Evolutionary conservation across 1,284 basidiomycete species (phyloP).

Genomic region (Sanghuangporus sanghuang): DNA sequence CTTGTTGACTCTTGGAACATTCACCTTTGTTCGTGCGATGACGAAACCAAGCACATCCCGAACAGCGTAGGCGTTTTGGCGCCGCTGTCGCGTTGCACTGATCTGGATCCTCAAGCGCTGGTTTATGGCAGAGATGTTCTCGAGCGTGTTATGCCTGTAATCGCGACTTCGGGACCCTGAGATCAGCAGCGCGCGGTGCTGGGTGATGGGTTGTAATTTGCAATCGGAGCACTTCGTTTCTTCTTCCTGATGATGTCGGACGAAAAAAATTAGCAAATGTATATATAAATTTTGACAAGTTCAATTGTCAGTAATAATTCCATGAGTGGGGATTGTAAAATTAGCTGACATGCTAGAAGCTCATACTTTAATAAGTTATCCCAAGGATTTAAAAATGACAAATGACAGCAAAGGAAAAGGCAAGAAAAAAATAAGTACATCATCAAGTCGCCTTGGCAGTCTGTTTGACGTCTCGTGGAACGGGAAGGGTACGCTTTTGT

Average conservation of each 20-base stretch:
- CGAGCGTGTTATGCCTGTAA: conserved; percentile 20
- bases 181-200: conserved; percentile 21
- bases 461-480: not conserved
- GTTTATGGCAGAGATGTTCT: conserved; percentile 23
- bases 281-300: not conserved
- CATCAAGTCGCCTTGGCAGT: not conserved
- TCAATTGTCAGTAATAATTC: no score
- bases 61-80: conserved; percentile 21
- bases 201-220: conserved; percentile 39
- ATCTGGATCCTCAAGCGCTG: conserved; percentile 19
- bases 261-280: not conserved
- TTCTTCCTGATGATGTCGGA: not conserved
- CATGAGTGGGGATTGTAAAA: not conserved
- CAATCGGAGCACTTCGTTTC: conserved; percentile 31
- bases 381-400: not conserved
- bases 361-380: not conserved
- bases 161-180: conserved; percentile 19
- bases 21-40: conserved; percentile 23
- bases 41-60: conserved; percentile 29
- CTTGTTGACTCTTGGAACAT: not conserved
- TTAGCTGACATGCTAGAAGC: not conserved
- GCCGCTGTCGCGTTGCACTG: not conserved
- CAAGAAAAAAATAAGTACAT: not conserved
- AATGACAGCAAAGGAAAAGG: not conserved
- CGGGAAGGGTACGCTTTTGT: not conserved